phyloP scores from a whole-genome alignment of 768 basidiomycete genomes.

The Strobilomyces confusus region DNA sequence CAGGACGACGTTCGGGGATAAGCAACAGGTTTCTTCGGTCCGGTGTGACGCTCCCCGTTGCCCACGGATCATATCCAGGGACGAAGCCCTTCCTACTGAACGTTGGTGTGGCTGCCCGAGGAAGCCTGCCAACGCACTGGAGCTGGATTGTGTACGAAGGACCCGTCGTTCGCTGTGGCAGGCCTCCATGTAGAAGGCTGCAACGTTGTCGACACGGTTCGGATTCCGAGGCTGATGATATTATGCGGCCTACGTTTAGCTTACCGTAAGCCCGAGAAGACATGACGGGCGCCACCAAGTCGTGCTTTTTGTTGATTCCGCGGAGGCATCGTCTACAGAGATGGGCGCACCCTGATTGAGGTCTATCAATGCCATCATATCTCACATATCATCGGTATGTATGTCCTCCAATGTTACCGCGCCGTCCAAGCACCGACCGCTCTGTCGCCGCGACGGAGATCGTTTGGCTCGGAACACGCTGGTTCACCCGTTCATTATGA shows the following conservation, averaged over 20 bases:
- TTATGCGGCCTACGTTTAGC: neutral
- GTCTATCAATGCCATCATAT: too few relatives aligned
- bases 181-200: slow-evolving; percentile 3
- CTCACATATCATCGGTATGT: neutral
- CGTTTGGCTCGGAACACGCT: neutral
- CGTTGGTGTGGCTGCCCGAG: neutral
- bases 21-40: neutral
- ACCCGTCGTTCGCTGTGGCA: neutral
- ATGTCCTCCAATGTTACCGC: slow-evolving; percentile 11
- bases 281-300: neutral
- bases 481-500: slow-evolving; percentile 8
- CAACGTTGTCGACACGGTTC: slow-evolving; percentile 3
- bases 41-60: neutral
- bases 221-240: neutral
- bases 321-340: slow-evolving; percentile 11
- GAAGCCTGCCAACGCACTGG: neutral
- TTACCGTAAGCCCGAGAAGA: slow-evolving; percentile 6
- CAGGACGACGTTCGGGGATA: neutral
- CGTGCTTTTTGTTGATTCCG: slow-evolving; percentile 17
- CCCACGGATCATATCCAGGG: slow-evolving; percentile 18
- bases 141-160: neutral
- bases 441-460: neutral
- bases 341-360: neutral
- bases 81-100: neutral
- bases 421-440: slow-evolving; percentile 20